phyloP scores from a whole-genome alignment of 108 stramenopile genomes.

The Ochromonas danica region DNA sequence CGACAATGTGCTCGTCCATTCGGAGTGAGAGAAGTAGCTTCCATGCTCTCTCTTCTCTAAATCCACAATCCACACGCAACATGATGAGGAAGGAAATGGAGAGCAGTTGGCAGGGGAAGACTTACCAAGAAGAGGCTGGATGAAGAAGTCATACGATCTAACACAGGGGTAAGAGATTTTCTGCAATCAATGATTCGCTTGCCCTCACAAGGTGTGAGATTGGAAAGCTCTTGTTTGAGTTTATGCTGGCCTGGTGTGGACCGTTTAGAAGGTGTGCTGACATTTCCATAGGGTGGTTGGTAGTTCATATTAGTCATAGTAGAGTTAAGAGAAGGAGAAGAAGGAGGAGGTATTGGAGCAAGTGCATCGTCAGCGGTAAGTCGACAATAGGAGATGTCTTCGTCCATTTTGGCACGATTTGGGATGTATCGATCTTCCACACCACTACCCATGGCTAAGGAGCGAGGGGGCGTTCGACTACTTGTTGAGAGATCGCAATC shows the following conservation, averaged over 20 bases:
- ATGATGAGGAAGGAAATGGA: not conserved
- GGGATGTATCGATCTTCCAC: conserved; percentile 58
- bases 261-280: not conserved
- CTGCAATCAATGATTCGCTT: not conserved
- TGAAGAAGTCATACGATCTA: not conserved
- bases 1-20: conserved; percentile 40
- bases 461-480: not conserved
- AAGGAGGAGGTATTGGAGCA: too few relatives aligned
- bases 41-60: not conserved
- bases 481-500: not conserved
- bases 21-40: not conserved
- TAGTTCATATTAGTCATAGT: not conserved
- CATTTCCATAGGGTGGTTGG: not conserved
- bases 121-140: not conserved
- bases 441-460: not conserved
- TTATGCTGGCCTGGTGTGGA: not conserved
- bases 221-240: not conserved
- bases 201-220: not conserved
- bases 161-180: not conserved
- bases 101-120: not conserved
- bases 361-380: not conserved
- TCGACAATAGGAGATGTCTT: not conserved
- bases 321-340: too few relatives aligned
- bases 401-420: conserved; percentile 55
- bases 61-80: not conserved